A percentile compares a stretch with the other conserved stretches of the same genome.
phyloP scores from a whole-genome alignment of 306 rosid genomes.

The Vicia faba region DNA sequence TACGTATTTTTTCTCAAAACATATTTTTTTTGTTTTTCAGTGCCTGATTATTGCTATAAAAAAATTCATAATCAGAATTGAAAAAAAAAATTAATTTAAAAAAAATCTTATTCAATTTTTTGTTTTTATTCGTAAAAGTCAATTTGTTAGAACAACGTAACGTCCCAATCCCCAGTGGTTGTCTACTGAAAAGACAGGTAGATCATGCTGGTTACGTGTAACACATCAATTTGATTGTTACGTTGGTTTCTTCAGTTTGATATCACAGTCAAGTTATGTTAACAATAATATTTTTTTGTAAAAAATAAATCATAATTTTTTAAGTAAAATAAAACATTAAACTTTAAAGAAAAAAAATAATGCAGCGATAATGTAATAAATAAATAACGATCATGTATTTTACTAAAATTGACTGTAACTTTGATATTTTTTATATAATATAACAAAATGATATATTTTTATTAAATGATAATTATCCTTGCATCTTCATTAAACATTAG shows the following conservation, averaged over 20 bases:
- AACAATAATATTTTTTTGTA: not conserved
- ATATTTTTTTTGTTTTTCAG: too few species aligned
- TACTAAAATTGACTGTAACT: too few species aligned
- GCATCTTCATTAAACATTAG: not conserved
- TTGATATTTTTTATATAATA: too few species aligned
- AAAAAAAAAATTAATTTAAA: too few species aligned
- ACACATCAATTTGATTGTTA: slow-evolving; percentile 17
- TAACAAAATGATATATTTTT: too few species aligned
- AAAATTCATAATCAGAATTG: too few species aligned
- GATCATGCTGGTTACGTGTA: slow-evolving; percentile 36
- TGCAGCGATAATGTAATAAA: too few species aligned
- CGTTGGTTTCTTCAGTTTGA: slow-evolving; percentile 6
- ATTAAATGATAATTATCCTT: too few species aligned
- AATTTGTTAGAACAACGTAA: slow-evolving; percentile 19
- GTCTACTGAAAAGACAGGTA: slow-evolving; percentile 39
- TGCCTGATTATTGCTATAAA: too few species aligned
- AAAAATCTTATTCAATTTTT: slow-evolving; percentile 9
- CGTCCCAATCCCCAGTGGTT: slow-evolving; percentile 23
- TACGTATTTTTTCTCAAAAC: too few species aligned
- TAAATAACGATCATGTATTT: too few species aligned
- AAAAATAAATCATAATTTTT: not conserved
- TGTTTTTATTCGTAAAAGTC: slow-evolving; percentile 19
- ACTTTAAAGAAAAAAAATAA: too few species aligned
- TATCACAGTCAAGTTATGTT: slow-evolving; percentile 43
- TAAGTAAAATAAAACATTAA: not conserved